These are phyloP conservation scores for Alnus rubra DNA, from an alignment of 306 rosid species.

Conservation along the genomic window DNA sequence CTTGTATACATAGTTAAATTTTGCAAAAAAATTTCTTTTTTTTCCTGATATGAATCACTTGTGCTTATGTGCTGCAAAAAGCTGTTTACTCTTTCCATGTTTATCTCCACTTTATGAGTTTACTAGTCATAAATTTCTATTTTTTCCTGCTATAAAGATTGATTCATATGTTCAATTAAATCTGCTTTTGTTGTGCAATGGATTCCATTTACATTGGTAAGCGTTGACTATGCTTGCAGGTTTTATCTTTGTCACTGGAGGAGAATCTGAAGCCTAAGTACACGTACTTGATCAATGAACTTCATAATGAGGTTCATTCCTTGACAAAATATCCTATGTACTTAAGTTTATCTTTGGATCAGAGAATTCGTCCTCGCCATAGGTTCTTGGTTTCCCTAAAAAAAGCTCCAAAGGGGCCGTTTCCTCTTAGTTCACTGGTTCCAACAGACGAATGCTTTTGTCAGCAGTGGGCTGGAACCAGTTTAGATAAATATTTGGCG, in stretches of 20 bases:
- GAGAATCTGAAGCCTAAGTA: slow-evolving; percentile 94
- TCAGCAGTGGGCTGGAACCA: slow-evolving; percentile 92
- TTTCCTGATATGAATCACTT: background rate
- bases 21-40: slow-evolving; percentile 1
- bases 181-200: slow-evolving; percentile 3
- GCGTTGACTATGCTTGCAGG: slow-evolving; percentile 50
- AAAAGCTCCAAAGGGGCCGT: slow-evolving; percentile 98
- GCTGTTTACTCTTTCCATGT: background rate
- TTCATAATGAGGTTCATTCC: slow-evolving; percentile 78
- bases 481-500: slow-evolving; percentile 78
- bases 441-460: slow-evolving; percentile 95
- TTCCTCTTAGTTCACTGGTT: slow-evolving; percentile 84
- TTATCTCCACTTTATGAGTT: background rate
- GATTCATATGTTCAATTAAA: background rate
- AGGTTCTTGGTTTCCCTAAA: slow-evolving; percentile 82
- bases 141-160: slow-evolving; percentile 6
- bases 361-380: slow-evolving; percentile 99
- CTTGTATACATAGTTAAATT: slow-evolving; percentile 7
- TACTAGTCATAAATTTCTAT: background rate
- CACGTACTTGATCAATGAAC: slow-evolving; percentile 89
- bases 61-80: slow-evolving; percentile 8
- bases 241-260: slow-evolving; percentile 85
- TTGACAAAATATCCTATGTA: slow-evolving; percentile 96
- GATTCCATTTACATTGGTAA: slow-evolving; percentile 12
- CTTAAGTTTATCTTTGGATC: slow-evolving; percentile 90